Evolutionary conservation across 768 basidiomycete genomes (phyloP).

Genomic region (Kondoa subrosea): DNA sequence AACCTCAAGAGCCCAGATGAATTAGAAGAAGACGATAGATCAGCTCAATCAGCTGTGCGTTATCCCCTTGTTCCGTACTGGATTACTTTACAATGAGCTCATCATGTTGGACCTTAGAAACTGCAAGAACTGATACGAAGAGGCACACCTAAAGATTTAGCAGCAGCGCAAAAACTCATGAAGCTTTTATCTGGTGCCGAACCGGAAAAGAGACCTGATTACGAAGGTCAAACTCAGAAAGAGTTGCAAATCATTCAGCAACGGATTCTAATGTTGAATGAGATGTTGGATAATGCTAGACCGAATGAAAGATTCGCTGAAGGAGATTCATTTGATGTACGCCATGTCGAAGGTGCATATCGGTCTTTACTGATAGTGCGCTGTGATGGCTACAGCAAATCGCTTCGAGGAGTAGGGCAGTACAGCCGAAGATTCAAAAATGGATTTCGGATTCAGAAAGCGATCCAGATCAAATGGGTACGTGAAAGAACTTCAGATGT

Average conservation of each 20-base stretch:
- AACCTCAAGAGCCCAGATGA: conserved; percentile 89
- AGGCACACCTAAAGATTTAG: conserved; percentile 86
- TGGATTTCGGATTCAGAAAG: conserved; percentile 90
- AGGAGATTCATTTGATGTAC: conserved; percentile 83
- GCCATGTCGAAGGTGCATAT: conserved; percentile 28
- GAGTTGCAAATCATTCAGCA: conserved; percentile 88
- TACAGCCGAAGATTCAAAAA: conserved; percentile 87
- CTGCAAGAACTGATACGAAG: conserved; percentile 94
- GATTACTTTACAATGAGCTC: neutral
- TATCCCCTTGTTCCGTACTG: neutral
- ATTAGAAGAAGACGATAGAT: conserved; percentile 84
- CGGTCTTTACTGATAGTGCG: neutral
- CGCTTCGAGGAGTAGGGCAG: conserved; percentile 56
- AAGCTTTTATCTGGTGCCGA: conserved; percentile 86
- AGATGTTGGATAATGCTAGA: conserved; percentile 81
- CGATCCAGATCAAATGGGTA: conserved; percentile 77
- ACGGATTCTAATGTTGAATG: conserved; percentile 87
- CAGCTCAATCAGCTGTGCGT: conserved; percentile 65
- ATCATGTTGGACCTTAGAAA: conserved; percentile 38
- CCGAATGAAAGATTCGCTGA: conserved; percentile 57
- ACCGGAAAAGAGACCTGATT: conserved; percentile 85
- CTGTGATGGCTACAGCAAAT: conserved; percentile 75
- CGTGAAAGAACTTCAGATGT: conserved; percentile 23
- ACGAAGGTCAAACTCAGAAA: conserved; percentile 67
- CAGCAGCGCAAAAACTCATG: conserved; percentile 93